phyloP scores from a whole-genome alignment of 2,329 filamentous ascomycete species.

The Penicillium crustosum region DNA sequence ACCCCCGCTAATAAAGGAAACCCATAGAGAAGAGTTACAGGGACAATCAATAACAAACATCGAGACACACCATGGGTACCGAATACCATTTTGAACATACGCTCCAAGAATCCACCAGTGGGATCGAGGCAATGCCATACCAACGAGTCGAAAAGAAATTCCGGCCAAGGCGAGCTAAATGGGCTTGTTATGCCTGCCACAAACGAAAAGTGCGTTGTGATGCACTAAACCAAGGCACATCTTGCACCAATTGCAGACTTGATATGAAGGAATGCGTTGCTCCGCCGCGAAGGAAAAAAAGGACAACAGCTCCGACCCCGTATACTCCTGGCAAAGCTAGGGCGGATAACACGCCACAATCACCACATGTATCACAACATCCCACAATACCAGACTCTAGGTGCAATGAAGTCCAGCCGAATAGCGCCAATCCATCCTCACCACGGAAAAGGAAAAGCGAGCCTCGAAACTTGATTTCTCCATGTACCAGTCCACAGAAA shows the following conservation, averaged over 20 bases:
- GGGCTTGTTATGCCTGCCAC: background rate
- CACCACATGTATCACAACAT: no score
- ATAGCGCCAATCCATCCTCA: no score
- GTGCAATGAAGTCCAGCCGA: no score
- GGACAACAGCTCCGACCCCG: background rate
- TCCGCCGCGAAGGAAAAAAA: background rate
- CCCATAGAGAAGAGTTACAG: background rate
- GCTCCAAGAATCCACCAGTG: no score
- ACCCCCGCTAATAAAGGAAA: no score
- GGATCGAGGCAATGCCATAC: background rate
- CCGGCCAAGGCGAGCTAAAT: background rate
- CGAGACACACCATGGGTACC: background rate
- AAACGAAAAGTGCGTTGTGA: slow-evolving; percentile 1
- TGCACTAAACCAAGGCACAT: background rate
- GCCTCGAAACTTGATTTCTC: no score
- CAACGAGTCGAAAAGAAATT: background rate
- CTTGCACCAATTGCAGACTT: background rate
- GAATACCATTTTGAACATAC: background rate
- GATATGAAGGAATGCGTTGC: slow-evolving; percentile 1
- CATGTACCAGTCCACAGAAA: no score
- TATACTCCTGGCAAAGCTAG: no score
- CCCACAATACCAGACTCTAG: no score
- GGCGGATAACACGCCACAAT: no score
- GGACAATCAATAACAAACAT: background rate
- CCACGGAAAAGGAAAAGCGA: no score